Conservation (phyloP, 805 yeast species). For the Starmerella potacharoeniae region DNA sequence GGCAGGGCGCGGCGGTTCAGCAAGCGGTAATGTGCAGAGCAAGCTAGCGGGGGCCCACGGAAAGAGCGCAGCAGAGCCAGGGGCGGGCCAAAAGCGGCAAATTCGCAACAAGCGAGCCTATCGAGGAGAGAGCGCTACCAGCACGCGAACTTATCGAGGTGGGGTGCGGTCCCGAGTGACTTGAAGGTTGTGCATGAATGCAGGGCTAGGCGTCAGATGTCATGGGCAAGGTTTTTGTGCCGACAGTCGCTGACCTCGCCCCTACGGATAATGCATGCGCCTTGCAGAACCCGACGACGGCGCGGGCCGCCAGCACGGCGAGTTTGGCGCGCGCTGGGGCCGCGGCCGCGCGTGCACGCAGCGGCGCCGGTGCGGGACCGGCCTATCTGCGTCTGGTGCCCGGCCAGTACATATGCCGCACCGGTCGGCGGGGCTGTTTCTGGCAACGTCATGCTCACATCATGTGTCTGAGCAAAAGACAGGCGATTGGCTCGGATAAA, state of each 20-base stretch:
- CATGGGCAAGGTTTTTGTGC: conserved; percentile 3
- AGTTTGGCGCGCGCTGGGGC: no score
- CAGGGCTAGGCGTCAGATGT: not conserved
- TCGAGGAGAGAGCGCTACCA: not conserved
- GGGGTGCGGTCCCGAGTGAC: not conserved
- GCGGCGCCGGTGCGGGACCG: not conserved
- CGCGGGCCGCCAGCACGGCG: not conserved
- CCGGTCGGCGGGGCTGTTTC: not conserved
- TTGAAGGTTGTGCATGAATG: not conserved
- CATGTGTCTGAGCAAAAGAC: not conserved
- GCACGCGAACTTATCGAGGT: not conserved
- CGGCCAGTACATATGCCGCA: not conserved
- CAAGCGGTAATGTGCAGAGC: no score
- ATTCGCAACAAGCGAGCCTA: not conserved
- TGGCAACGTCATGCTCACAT: not conserved
- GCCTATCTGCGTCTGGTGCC: not conserved
- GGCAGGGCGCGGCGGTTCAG: no score
- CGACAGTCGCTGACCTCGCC: conserved; percentile 1
- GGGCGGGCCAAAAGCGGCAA: no score
- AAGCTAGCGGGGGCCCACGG: no score
- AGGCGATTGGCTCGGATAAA: not conserved
- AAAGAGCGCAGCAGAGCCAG: no score
- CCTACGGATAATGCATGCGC: not conserved
- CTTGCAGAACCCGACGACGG: not conserved
- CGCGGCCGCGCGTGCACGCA: no score